These are phyloP conservation scores for Rhynchospora pubera DNA, from an alignment of 176 grass and related monocot genomes.

Conservation along the genomic window DNA sequence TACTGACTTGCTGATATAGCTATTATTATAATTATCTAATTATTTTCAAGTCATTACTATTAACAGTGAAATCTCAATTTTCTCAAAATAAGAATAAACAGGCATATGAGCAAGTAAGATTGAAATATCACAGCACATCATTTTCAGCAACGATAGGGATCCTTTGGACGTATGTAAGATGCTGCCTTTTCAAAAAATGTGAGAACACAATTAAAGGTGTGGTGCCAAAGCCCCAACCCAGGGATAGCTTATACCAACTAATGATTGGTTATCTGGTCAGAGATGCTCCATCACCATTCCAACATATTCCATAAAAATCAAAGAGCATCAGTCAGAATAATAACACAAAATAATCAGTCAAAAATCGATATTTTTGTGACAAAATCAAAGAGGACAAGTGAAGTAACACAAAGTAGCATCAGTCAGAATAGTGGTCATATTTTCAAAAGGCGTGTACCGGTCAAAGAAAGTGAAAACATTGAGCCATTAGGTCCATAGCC, in stretches of 20 bases:
- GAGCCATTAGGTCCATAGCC: neutral
- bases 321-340: neutral
- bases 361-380: neutral
- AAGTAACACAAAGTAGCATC: neutral
- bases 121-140: slow-evolving; percentile 8
- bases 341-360: too few relatives aligned
- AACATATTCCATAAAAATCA: neutral
- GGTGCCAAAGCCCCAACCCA: slow-evolving; percentile 6
- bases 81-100: neutral
- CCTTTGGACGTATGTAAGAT: slow-evolving; percentile 18
- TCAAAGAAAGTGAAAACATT: neutral
- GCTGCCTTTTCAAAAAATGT: slow-evolving; percentile 3
- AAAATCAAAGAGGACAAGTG: slow-evolving; percentile 5
- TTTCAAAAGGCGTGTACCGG: neutral
- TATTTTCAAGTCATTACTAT: neutral
- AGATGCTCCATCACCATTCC: slow-evolving; percentile 4
- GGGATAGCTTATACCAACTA: neutral
- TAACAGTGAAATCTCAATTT: too few relatives aligned
- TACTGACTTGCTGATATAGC: neutral
- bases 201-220: slow-evolving; percentile 22
- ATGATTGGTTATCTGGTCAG: neutral
- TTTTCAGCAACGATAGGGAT: neutral
- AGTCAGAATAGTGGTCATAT: neutral
- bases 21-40: slow-evolving; percentile 34
- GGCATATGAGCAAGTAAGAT: neutral